phyloP scores from a whole-genome alignment of 2,329 filamentous ascomycete species.

The Talaromyces sp. region DNA sequence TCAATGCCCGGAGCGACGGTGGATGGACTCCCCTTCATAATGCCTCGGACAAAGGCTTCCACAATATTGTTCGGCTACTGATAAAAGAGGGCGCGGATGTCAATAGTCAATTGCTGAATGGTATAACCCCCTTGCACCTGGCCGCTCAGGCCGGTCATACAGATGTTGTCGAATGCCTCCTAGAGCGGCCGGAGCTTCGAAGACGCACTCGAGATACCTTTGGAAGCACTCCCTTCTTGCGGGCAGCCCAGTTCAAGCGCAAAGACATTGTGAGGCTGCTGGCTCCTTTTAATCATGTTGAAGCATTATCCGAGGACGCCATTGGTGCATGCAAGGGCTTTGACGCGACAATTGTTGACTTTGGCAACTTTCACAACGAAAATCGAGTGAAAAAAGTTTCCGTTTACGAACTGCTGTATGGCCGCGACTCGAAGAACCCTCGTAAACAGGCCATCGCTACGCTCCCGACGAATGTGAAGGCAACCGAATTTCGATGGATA shows the following conservation, averaged over 20 bases:
- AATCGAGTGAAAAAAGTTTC: constrained; percentile 46
- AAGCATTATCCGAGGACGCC: constrained; percentile 35
- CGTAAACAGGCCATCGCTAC: constrained; percentile 46
- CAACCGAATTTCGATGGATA: constrained; percentile 50
- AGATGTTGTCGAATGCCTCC: constrained; percentile 31
- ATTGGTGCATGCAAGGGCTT: constrained; percentile 45
- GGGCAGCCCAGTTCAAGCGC: constrained; percentile 36
- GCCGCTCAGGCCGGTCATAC: constrained; percentile 36
- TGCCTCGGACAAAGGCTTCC: constrained; percentile 48
- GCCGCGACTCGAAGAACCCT: constrained; percentile 42
- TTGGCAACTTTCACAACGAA: constrained; percentile 42
- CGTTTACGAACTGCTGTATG: constrained; percentile 51
- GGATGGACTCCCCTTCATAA: constrained; percentile 53
- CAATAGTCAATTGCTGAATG: constrained; percentile 35
- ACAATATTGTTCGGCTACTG: constrained; percentile 42
- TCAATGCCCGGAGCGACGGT: constrained; percentile 47
- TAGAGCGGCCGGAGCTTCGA: constrained; percentile 29
- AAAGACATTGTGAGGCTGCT: constrained; percentile 33
- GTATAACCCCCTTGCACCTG: constrained; percentile 36
- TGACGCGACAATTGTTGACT: constrained; percentile 52
- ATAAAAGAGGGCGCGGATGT: constrained; percentile 33
- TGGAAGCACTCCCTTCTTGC: constrained; percentile 37
- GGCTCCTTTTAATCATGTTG: constrained; percentile 34
- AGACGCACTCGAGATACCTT: constrained; percentile 32
- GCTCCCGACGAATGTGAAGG: constrained; percentile 42